Evolutionary conservation across 1,284 basidiomycete genomes (phyloP), one percentile per base, ranked within the genome.

Genomic region (Neonothopanus nambi): DNA sequence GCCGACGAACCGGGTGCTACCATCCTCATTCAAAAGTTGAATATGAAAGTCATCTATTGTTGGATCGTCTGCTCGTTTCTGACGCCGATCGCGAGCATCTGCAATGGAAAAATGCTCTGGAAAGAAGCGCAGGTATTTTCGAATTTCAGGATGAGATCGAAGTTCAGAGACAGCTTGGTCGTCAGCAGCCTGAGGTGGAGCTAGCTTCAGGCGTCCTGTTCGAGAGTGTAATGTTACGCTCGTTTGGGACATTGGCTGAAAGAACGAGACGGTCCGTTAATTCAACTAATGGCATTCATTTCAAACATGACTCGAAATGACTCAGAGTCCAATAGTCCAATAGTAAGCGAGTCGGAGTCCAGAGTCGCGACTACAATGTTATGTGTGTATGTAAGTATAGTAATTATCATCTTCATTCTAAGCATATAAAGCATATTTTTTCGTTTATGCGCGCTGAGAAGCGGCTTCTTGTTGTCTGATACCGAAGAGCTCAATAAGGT

Each of bases 401-500:
- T n/a, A n/a, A n/a, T n/a, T n/a, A n/a, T n/a, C n/a, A n/a, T n/a
- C n/a, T n/a, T n/a, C n/a, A n/a, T n/a, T n/a, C n/a, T n/a, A n/a
- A n/a, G n/a, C n/a, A n/a, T n/a, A n/a, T n/a, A n/a, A n/a, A n/a
- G n/a, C n/a, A n/a, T 40, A 13, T 7, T 13, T 40, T 17, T 18
- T 5, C 4, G 6, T 20, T 42, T 23, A 42, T n/a, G 7, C 20
- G 15, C 12, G 2, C 13, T 50, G 28, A 9, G 49, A 43, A 42
- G 41, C 33, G 7, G 41, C 38, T 23, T 53, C 47, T 24, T 59
- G 63, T 42, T 63, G 64, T 44, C 73, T 64, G 41, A 80, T 65
- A 28, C 85, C 82, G 58, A 87, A 86, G 11, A 87, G 64, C 60
- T 85, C 73, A 36, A 86, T 65, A 9, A 83, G 68, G 57, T 82